Conservation (phyloP, 768 basidiomycete genomes). For the Suillus plorans region DNA sequence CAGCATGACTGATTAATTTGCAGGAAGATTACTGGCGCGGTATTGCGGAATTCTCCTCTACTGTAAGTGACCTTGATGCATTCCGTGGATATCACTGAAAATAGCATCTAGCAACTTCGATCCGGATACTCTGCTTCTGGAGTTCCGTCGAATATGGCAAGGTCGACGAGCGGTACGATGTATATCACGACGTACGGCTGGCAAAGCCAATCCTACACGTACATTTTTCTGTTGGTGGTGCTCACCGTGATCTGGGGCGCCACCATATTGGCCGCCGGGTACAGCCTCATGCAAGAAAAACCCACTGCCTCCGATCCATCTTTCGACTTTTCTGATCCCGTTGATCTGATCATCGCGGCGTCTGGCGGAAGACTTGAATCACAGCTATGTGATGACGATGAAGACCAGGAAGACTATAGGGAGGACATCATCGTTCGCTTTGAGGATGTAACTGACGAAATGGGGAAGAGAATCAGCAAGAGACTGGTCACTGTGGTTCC, state of each 20-base stretch:
- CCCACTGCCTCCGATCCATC: background rate
- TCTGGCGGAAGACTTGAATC: slow-evolving; percentile 1
- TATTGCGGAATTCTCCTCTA: slow-evolving; percentile 8
- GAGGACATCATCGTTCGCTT: background rate
- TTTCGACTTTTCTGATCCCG: slow-evolving; percentile 7
- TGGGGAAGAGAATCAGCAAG: background rate
- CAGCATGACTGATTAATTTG: background rate
- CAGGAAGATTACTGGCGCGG: slow-evolving; percentile 13
- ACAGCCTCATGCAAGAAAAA: slow-evolving; percentile 3
- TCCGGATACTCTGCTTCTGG: slow-evolving; percentile 6
- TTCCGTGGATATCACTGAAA: background rate
- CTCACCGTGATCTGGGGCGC: background rate
- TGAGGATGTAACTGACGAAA: background rate
- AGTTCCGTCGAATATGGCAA: slow-evolving; percentile 5
- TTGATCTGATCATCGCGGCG: slow-evolving; percentile 3
- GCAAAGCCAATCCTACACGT: background rate
- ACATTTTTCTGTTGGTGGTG: slow-evolving; percentile 1
- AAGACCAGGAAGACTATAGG: background rate
- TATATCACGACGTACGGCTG: slow-evolving; percentile 9
- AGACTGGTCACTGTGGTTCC: background rate
- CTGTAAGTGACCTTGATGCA: background rate
- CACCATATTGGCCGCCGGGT: background rate
- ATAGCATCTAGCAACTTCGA: slow-evolving; percentile 4
- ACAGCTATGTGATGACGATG: background rate
- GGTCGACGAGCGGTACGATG: slow-evolving; percentile 1